These are phyloP conservation scores for Eremomyces bilateralis DNA, from an alignment of 495 filamentous ascomycete species.

Conservation along the genomic window DNA sequence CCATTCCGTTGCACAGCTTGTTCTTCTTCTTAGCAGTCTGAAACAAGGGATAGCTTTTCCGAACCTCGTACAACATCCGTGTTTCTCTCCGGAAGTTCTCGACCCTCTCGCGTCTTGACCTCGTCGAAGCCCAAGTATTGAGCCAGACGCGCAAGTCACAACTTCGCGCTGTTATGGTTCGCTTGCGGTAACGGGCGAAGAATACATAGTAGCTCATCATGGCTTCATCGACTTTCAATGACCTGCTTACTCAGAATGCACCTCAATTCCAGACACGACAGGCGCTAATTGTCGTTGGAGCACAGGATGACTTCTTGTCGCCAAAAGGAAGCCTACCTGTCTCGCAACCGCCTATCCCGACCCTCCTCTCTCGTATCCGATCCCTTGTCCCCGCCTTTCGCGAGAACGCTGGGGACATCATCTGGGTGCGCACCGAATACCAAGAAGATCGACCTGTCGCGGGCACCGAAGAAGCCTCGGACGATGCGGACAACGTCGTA, in stretches of 20 bases:
- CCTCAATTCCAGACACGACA: conserved; percentile 48
- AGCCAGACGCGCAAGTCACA: too few species aligned
- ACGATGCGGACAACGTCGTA: conserved; percentile 23
- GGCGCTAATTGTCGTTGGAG: conserved; percentile 64
- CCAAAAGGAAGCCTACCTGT: conserved; percentile 46
- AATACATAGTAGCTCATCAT: too few species aligned
- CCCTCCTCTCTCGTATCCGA: conserved; percentile 45
- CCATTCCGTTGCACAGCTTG: too few species aligned
- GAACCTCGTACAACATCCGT: too few species aligned
- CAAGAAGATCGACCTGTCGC: conserved; percentile 33
- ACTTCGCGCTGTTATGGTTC: too few species aligned
- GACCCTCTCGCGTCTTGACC: too few species aligned
- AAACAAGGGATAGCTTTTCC: too few species aligned
- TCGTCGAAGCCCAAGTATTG: too few species aligned
- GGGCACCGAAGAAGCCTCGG: conserved; percentile 24
- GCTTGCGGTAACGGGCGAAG: too few species aligned
- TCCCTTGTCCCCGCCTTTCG: conserved; percentile 54
- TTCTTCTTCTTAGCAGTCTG: too few species aligned
- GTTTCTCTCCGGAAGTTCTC: too few species aligned
- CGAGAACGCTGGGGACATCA: conserved; percentile 44
- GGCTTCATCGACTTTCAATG: too few species aligned
- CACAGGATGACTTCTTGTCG: conserved; percentile 81
- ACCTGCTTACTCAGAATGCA: conserved; percentile 17
- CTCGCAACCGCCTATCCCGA: conserved; percentile 29
- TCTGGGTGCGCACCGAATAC: conserved; percentile 72